Base-by-base conservation (phyloP, 768 basidiomycete species). In the Russula dissimulans region DNA sequence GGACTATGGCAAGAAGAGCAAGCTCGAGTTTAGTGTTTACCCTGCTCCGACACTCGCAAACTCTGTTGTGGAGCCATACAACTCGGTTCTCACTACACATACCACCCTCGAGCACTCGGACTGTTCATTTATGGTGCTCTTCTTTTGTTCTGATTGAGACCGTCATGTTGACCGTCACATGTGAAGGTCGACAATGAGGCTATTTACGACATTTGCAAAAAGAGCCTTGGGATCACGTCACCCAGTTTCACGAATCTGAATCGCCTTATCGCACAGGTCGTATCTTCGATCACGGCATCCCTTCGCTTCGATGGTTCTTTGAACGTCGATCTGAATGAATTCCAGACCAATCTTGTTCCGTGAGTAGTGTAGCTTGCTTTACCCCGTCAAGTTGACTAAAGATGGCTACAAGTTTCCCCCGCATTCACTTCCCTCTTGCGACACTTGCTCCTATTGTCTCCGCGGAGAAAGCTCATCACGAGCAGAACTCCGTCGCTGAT, bases 101-200 rank as follows among this genome's bases (percentile, higher is more conserved):
- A 97, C 97, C 45, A 98, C 97, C 58, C 86, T 98, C 60, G 97
- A 98, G 75, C 97, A 99, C 77, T 97, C 97, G n/a, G 97, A 99
- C 78, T 99, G 97, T 75, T 97, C 97, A 41, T 99, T 99, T 82
- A 98, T 99, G 95, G 97, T 88, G 64, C 15, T 38, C 7, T 36
- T 53, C 55, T 22, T 56, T 38, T 15, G 1, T 7, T 31, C 44
- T 8, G 38, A 36, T 14, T 22, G 44, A 59, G 18, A 34, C 47
- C 14, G 18, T 51, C 31, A 46, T 1, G 8, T 38, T 42, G 36
- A 52, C 31, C 36, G 31, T 32, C 12, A 15, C 36, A 12, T 45
- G 32, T n/a, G 12, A 49, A 72, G 71, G 72, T 75, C 32, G 83
- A 85, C 69, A 85, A 85, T 72, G 83, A 85, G 73, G 83, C 81